phyloP scores from a whole-genome alignment of 306 rosid genomes.

The Gynostemma pentaphyllum region DNA sequence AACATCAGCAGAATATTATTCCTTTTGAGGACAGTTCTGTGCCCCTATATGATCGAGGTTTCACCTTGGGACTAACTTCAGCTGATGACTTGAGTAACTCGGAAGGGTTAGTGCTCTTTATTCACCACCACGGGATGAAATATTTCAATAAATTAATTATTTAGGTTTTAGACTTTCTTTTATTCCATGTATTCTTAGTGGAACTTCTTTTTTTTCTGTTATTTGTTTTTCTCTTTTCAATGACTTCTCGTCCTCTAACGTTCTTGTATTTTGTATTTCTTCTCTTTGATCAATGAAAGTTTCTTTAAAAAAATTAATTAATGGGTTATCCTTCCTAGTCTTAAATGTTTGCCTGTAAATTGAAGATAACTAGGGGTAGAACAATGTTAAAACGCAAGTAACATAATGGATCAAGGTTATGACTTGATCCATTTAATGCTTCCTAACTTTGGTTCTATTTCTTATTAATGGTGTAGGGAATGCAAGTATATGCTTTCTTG shows the following conservation, averaged over 20 bases:
- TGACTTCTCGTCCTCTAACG: too few species aligned
- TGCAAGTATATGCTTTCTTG: too few species aligned
- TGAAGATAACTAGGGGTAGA: background rate
- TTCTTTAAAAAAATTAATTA: too few species aligned
- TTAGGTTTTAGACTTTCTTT: too few species aligned
- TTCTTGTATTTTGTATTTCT: too few species aligned
- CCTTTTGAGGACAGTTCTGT: slow-evolving; percentile 59
- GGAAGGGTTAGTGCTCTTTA: slow-evolving; percentile 48
- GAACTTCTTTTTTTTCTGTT: too few species aligned
- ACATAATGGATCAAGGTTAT: background rate
- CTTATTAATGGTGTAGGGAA: too few species aligned
- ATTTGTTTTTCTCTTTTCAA: too few species aligned
- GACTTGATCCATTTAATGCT: background rate
- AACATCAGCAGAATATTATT: slow-evolving; percentile 29
- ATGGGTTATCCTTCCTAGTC: background rate
- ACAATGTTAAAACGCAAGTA: background rate
- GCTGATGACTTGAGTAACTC: slow-evolving; percentile 44
- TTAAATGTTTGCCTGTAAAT: background rate
- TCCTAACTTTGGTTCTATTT: background rate
- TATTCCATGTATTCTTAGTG: too few species aligned
- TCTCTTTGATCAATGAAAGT: too few species aligned
- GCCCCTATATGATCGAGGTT: slow-evolving; percentile 94
- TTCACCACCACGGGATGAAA: background rate
- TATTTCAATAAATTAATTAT: too few species aligned
- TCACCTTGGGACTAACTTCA: slow-evolving; percentile 75